Evolutionary conservation across 1,139 yeast genomes (phyloP).

Genomic region (Zygosaccharomyces sapae): DNA sequence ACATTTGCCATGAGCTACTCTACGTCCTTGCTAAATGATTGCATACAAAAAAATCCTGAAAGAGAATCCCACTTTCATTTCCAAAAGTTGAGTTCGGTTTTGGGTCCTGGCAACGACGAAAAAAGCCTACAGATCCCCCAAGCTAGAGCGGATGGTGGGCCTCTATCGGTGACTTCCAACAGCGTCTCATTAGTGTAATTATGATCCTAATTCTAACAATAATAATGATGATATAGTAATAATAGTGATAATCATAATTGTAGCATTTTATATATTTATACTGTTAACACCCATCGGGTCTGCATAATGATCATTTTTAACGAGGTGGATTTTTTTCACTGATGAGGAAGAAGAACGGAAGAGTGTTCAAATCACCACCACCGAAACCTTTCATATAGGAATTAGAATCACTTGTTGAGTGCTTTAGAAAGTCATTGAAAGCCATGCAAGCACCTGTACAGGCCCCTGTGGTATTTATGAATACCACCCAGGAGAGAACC

Average conservation of each 20-base stretch:
- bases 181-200: constrained; percentile 12
- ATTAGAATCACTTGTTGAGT: background rate
- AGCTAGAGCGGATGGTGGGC: background rate
- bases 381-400: background rate
- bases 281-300: no score
- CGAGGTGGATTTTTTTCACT: background rate
- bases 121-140: background rate
- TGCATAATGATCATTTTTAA: background rate
- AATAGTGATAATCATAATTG: background rate
- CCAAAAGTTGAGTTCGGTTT: constrained; percentile 2
- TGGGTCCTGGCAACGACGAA: background rate
- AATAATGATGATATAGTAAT: background rate
- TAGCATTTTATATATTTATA: background rate
- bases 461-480: constrained; percentile 72
- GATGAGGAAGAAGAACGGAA: background rate
- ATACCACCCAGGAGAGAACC: constrained; percentile 89
- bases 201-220: background rate
- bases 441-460: constrained; percentile 44
- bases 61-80: constrained; percentile 11
- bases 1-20: constrained; percentile 14
- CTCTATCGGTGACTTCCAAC: constrained; percentile 5
- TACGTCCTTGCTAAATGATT: constrained; percentile 10
- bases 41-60: constrained; percentile 10
- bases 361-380: background rate
- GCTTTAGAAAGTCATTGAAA: background rate